Evolutionary conservation across 345 rosid genomes (phyloP).

Genomic region (Melastoma malabathricum): DNA sequence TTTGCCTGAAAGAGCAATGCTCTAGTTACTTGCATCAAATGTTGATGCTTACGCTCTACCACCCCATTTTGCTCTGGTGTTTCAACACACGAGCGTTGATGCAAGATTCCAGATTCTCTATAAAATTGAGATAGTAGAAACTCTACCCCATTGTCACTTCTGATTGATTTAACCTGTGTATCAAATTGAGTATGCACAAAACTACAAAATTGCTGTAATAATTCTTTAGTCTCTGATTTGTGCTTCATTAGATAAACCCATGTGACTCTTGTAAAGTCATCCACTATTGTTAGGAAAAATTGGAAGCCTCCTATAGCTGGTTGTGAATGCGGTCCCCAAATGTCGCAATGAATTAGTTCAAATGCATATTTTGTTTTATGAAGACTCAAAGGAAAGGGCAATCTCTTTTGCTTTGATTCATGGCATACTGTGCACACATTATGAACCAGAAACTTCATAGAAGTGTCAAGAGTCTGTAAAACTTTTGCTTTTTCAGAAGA

Average conservation of each 20-base stretch:
- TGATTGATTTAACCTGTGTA: not conserved
- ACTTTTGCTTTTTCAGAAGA: no score
- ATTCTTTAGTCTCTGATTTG: not conserved
- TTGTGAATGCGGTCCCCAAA: not conserved
- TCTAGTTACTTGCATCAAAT: not conserved
- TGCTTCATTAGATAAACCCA: not conserved
- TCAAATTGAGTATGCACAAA: not conserved
- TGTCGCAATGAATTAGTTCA: conserved; percentile 2
- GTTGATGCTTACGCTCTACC: conserved; percentile 4
- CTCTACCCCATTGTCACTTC: conserved; percentile 5
- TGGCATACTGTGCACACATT: no score
- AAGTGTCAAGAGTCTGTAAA: no score
- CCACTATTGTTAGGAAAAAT: conserved; percentile 1
- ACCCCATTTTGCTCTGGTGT: conserved; percentile 4
- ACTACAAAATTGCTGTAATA: not conserved
- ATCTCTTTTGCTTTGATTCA: no score
- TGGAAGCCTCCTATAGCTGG: not conserved
- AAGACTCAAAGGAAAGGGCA: no score
- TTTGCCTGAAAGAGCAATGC: not conserved
- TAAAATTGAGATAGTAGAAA: not conserved
- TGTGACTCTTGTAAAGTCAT: not conserved
- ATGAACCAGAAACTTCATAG: no score
- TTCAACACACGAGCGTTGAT: not conserved
- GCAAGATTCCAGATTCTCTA: not conserved
- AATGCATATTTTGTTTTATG: no score